Evolutionary conservation across 1,139 yeast genomes (phyloP).

Genomic region (Candida tropicalis): DNA sequence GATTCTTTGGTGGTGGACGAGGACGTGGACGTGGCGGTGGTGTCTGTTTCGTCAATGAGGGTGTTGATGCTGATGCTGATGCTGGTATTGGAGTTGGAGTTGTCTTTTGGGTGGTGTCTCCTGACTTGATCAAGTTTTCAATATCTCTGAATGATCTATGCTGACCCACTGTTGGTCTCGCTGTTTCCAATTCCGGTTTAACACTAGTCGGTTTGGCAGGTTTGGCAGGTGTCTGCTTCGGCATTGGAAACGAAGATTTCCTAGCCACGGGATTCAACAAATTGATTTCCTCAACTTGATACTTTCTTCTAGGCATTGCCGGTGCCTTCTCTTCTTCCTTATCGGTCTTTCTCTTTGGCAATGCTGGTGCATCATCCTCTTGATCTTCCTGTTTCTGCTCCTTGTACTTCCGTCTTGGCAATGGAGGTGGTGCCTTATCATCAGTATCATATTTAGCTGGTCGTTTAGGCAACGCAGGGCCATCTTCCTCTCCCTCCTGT

Average conservation of each 20-base stretch:
- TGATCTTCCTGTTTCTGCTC: not conserved
- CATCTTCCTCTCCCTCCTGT: slow-evolving; percentile 15
- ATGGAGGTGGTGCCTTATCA: slow-evolving; percentile 16
- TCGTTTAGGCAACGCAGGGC: slow-evolving; percentile 19
- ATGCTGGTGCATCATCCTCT: not conserved
- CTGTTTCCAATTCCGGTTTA: not conserved
- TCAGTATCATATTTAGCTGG: slow-evolving; percentile 12
- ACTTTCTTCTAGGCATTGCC: not conserved
- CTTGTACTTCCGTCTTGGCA: slow-evolving; percentile 16
- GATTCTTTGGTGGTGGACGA: slow-evolving; percentile 12
- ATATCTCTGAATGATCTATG: slow-evolving; percentile 26
- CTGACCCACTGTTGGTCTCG: slow-evolving; percentile 5
- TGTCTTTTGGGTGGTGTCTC: slow-evolving; percentile 7
- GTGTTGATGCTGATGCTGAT: not conserved
- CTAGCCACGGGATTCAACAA: slow-evolving; percentile 26
- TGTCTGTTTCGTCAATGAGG: too few species aligned
- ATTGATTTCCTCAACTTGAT: slow-evolving; percentile 19
- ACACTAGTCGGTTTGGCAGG: not conserved
- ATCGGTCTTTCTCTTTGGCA: too few species aligned
- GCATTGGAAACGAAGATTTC: slow-evolving; percentile 12
- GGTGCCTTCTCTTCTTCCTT: not conserved
- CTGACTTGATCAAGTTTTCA: slow-evolving; percentile 21
- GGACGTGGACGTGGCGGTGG: slow-evolving; percentile 9
- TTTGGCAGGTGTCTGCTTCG: not conserved
- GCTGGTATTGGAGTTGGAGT: slow-evolving; percentile 9